These are phyloP conservation scores for Torulaspora gathmanii DNA, from an alignment of 805 yeast species.

Conservation along the genomic window DNA sequence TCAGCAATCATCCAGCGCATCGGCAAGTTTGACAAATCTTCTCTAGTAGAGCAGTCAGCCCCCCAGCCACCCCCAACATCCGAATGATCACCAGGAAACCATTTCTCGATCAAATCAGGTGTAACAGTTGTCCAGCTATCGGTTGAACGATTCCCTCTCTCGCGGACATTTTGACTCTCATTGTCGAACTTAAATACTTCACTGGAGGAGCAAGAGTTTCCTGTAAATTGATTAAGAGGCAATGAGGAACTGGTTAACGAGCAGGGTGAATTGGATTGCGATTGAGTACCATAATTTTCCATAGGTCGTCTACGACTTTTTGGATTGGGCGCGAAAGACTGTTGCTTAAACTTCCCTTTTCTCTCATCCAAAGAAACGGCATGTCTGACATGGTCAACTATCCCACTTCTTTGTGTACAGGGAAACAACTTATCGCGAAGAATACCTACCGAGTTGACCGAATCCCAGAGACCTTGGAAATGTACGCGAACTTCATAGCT, in stretches of 20 bases:
- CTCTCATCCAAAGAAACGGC: conserved; percentile 66
- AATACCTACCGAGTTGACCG: conserved; percentile 62
- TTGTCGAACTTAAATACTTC: neutral
- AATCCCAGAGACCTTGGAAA: conserved; percentile 67
- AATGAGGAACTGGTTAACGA: neutral
- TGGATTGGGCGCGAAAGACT: conserved; percentile 45
- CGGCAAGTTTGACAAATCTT: conserved; percentile 45
- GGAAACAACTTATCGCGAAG: conserved; percentile 56
- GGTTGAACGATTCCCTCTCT: neutral
- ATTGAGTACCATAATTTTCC: conserved; percentile 13
- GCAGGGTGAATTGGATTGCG: neutral
- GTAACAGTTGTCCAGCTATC: conserved; percentile 12
- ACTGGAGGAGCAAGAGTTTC: neutral
- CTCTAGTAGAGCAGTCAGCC: conserved; percentile 40
- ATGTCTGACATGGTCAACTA: conserved; percentile 58
- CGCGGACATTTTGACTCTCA: neutral
- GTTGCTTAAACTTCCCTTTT: conserved; percentile 57
- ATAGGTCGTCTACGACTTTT: conserved; percentile 33
- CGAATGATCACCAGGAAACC: conserved; percentile 68
- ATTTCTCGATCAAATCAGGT: conserved; percentile 42
- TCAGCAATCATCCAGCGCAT: conserved; percentile 59
- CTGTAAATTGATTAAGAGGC: neutral
- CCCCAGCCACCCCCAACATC: conserved; percentile 70
- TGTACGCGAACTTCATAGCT: conserved; percentile 41
- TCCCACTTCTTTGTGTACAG: conserved; percentile 45